Evolutionary conservation across 805 yeast genomes (phyloP), one percentile per base, ranked within the genome.

Genomic region (Millerozyma acaciae): DNA sequence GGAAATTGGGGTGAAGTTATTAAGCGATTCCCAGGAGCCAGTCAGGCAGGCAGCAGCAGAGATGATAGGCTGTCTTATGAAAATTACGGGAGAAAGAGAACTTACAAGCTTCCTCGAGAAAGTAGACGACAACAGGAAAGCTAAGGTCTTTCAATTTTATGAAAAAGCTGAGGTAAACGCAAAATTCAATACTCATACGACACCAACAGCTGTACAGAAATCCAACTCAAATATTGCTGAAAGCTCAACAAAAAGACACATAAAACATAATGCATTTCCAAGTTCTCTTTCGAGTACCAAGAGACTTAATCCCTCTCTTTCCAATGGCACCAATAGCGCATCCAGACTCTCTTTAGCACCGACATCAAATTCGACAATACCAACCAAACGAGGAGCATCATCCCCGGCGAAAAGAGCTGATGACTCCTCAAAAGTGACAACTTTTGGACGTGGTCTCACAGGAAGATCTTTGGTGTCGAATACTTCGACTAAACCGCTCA

Each of bases 11-110:
- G 65, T 74, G 6, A 84, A 80, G 47, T 64, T 85, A n/a, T 71
- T 87, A 26, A 67, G 75, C 25, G 98, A 93, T 45, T 79, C 95
- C 0, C 84, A 82, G 51, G 94, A 87, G 30, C 84, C 90, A 1
- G 81, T 85, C 2, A 75, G 98, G 51, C 75, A 79, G 32, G 78
- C 80, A 4, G 82, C 90, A 0, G 81, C 87, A 28, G 84, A 81
- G 48, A 68, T 80, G 44, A 71, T 88, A 22, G 97, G 96, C 5
- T 77, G 84, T 0, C 56, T 88, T 31, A 80, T 85, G 81, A 86
- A 84, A 55, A 72, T 87, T n/a, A 70, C 80, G 9, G 96, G 96
- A 0, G 82, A 76, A 48, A 65, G 88, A 33, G 80, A 76, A 32
- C 59, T 87, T 43, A 75, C 63, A 32, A 65, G 71, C 3, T 70